Evolutionary conservation across 768 basidiomycete species (phyloP).

Genomic region (Cystoderma amianthinum): DNA sequence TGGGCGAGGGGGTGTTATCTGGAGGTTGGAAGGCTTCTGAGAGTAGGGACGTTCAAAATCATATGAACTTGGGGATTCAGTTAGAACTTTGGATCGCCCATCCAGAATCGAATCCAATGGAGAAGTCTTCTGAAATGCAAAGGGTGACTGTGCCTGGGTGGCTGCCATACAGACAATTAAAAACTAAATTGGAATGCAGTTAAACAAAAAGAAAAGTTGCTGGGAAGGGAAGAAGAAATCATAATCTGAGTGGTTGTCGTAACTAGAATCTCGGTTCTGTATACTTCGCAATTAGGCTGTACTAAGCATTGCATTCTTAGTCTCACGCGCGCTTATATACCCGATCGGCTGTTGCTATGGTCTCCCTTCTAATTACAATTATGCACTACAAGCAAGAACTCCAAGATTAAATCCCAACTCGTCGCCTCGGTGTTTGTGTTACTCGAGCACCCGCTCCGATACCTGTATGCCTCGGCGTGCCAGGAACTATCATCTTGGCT

Average conservation of each 20-base stretch:
- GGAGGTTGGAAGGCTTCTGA: not conserved
- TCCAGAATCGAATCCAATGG: slow-evolving; percentile 52
- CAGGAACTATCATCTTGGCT: slow-evolving; percentile 69
- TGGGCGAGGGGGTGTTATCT: slow-evolving; percentile 5
- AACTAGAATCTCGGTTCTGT: too few relatives aligned
- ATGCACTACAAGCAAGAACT: not conserved
- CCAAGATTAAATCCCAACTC: slow-evolving; percentile 52
- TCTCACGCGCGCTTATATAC: too few relatives aligned
- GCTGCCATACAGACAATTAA: not conserved
- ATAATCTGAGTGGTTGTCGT: not conserved
- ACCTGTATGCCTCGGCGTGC: slow-evolving; percentile 71
- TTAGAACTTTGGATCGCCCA: too few relatives aligned
- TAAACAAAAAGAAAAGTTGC: slow-evolving; percentile 1
- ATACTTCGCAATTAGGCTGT: too few relatives aligned
- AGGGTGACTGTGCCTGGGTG: slow-evolving; percentile 10
- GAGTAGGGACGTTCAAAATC: not conserved
- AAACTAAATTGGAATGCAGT: not conserved
- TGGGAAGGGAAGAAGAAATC: not conserved
- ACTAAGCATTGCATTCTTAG: too few relatives aligned
- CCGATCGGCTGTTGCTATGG: too few relatives aligned
- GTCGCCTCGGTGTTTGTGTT: slow-evolving; percentile 69
- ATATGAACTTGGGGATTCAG: too few relatives aligned
- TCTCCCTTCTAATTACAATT: too few relatives aligned
- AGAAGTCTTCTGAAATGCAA: slow-evolving; percentile 33
- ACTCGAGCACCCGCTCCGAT: slow-evolving; percentile 58